Evolutionary conservation across 2,329 filamentous ascomycete species (phyloP), one percentile per base, ranked within the genome.

Genomic region (Scedosporium aurantiacum): DNA sequence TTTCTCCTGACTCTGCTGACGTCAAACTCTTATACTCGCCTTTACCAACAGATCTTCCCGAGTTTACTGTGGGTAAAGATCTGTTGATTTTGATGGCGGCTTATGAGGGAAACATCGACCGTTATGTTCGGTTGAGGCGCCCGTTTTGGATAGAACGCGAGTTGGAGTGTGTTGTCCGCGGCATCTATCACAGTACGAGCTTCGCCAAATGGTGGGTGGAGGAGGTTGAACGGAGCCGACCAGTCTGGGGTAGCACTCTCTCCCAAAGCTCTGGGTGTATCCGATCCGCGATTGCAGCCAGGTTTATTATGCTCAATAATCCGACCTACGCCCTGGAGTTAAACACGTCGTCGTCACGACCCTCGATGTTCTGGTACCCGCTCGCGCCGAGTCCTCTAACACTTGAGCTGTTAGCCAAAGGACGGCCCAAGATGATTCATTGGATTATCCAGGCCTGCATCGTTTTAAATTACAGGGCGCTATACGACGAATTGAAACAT

Each of bases 21-120:
- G 40, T 43, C 8, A n/a, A 12, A n/a, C 40, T 43, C 7, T n/a
- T 43, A 43, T 43, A 12, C 6, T 50, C 47, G 5, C 73, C 72
- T 2, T 66, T 77, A 0, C 75, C 74, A 0, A 23, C 32, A 1
- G 69, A 76, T 60, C 67, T 76, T 7, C 75, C 74, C 2, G 62
- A 43, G 3, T 43, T 4, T n/a, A 8, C 66, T 0, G 62, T 71
- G 2, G 67, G 75, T 40, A 78, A 78, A 57, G 70, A 74, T 52
- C 40, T 74, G 0, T 66, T 77, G 1, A 74, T 76, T 12, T 63
- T 68, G 4, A 68, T 72, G 59, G 73, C 75, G 0, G 74, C 74
- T 0, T 76, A 71, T 23, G 62, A 68, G 0, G 74, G 75, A 2
- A 69, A 78, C 21, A 63, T 77, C 5, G 74, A 78, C 54, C 70